Base-by-base conservation (phyloP, 371 early-diverging fungal genomes). In the Mortierella sp. region DNA sequence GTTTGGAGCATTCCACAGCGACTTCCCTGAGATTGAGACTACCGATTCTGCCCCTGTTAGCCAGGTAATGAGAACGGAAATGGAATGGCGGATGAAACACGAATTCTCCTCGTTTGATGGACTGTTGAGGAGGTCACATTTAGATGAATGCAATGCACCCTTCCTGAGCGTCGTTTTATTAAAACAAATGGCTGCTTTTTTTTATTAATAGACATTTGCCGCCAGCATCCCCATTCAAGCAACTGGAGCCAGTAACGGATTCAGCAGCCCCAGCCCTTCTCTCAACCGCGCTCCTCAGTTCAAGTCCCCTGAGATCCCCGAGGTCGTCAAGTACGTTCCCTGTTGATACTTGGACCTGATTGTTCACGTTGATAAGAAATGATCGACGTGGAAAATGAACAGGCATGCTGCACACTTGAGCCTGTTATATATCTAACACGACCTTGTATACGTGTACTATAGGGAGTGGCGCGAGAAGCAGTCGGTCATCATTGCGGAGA, bases 391-490 rank as follows among this genome's bases (percentile, higher is more conserved):
- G 58, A 26, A 26, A 57, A 26, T 9, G 58, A 57, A 13, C n/a
- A 26, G 3, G 58, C 10, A 57, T 13, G 5, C 9, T 16, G 50
- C 50, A 48, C 8, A 48, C 2, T 16, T 48, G n/a, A 5, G 63
- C 63, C 63, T 60, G 16, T 26, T 60, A 14, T 60, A 14, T 16
- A n/a, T 48, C 34, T 34, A 50, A 21, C 28, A 42, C 26, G 8
- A 3, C 4, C 52, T 63, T 38, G 9, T 50, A 14, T 70, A 28
- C 52, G 6, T 34, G 7, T 21, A 11, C 26, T 54, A 47, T 82
- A 96, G 96, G 81, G 94, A 96, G 88, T 97, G 97, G 97, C 92
- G 95, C 45, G 94, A 93, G 80, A 93, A 94, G 87, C 96, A 96
- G 88, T 88, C 91, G 28, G 92, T 92, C 58, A 78, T 90, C 1